phyloP scores from a whole-genome alignment of 176 grass and related monocot genomes.

The Tillandsia fasciculata region DNA sequence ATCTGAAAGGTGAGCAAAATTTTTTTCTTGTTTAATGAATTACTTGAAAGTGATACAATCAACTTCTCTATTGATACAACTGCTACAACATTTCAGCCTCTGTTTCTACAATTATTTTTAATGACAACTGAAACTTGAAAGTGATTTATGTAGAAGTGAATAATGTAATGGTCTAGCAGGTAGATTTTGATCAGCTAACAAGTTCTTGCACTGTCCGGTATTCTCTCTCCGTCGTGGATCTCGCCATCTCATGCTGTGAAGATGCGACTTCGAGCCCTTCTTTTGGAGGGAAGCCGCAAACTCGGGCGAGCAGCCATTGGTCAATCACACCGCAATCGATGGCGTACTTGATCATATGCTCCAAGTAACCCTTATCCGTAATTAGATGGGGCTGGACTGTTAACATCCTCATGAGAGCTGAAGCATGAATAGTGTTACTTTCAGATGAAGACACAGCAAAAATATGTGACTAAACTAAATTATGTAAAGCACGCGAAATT shows the following conservation, averaged over 20 bases:
- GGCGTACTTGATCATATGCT: conserved; percentile 41
- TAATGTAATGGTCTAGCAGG: neutral
- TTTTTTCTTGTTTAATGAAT: too few species aligned
- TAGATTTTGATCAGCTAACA: neutral
- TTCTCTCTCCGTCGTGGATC: conserved; percentile 47
- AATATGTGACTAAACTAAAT: neutral
- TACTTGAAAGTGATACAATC: too few species aligned
- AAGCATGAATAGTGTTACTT: neutral
- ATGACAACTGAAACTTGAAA: too few species aligned
- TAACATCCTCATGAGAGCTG: conserved; percentile 73
- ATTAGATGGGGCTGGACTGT: conserved; percentile 36
- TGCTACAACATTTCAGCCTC: too few species aligned
- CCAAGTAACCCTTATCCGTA: conserved; percentile 60
- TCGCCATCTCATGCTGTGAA: conserved; percentile 13
- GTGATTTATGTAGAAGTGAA: too few species aligned
- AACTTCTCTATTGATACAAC: too few species aligned
- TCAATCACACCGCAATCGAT: conserved; percentile 64
- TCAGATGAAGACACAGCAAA: neutral
- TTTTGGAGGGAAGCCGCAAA: conserved; percentile 43
- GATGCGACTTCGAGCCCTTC: conserved; percentile 15
- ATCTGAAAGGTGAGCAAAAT: too few species aligned
- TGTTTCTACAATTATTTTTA: too few species aligned
- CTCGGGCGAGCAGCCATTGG: conserved; percentile 50
- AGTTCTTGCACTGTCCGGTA: conserved; percentile 24
- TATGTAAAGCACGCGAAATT: too few species aligned